Conservation (phyloP, 306 rosid species). For the Rosa multiflora region DNA sequence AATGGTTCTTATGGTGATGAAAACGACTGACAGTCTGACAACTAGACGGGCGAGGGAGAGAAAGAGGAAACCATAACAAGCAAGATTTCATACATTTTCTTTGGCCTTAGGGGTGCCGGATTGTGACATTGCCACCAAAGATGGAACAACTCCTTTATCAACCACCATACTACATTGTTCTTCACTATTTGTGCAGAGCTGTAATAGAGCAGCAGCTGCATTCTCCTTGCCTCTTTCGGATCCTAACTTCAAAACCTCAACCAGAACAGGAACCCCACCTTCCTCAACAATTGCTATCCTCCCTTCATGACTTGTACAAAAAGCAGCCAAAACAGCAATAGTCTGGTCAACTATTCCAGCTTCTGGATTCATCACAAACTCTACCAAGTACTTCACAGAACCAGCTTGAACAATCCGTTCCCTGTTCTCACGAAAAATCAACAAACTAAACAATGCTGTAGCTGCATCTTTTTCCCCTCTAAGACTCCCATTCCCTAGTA, state of each 20-base stretch:
- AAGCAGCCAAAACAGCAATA: slow-evolving; percentile 52
- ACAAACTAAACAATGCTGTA: slow-evolving; percentile 85
- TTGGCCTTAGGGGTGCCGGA: slow-evolving; percentile 87
- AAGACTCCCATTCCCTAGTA: slow-evolving; percentile 82
- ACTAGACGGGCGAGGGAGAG: too few relatives aligned
- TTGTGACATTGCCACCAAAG: slow-evolving; percentile 70
- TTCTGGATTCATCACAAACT: slow-evolving; percentile 83
- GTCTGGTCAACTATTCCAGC: slow-evolving; percentile 96
- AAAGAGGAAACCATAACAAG: background rate
- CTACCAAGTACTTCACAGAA: slow-evolving; percentile 89
- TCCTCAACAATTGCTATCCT: slow-evolving; percentile 64
- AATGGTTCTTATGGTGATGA: too few relatives aligned
- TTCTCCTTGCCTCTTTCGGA: slow-evolving; percentile 92
- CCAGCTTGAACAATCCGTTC: slow-evolving; percentile 83
- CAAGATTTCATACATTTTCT: slow-evolving; percentile 53
- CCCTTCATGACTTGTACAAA: slow-evolving; percentile 56
- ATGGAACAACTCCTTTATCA: slow-evolving; percentile 46
- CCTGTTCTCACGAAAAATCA: slow-evolving; percentile 78
- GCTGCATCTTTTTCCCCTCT: slow-evolving; percentile 84
- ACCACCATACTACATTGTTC: slow-evolving; percentile 52
- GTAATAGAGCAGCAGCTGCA: slow-evolving; percentile 91
- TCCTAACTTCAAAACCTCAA: slow-evolving; percentile 92
- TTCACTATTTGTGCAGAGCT: slow-evolving; percentile 56
- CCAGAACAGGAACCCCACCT: slow-evolving; percentile 83
- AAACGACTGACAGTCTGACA: too few relatives aligned